Evolutionary conservation across 768 basidiomycete genomes (phyloP), one percentile per base, ranked within the genome.

Genomic region (Mycena rosella): DNA sequence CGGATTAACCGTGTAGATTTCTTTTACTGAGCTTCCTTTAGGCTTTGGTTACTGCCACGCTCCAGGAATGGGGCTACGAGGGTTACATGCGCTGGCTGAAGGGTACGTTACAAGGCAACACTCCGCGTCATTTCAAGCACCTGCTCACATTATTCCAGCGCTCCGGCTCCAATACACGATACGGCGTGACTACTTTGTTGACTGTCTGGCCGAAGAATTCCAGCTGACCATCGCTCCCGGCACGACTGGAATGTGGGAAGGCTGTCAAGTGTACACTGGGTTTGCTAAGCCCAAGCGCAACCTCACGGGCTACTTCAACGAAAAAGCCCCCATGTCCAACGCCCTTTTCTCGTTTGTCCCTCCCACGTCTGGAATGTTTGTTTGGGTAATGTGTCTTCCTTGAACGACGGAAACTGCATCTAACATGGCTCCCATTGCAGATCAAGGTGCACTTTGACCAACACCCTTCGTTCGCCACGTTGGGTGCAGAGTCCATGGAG

Each of bases 341-440:
- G 74, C 83, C 26, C 73, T 91, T 65, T 86, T 94, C 69, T 89
- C 87, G 52, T 91, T 94, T 74, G 86, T 92, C 2, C 91, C 93
- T 15, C 93, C 94, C 0, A 85, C 86, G 2, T 85, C 91, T n/a
- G 94, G 94, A 10, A 96, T 95, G 94, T 95, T 94, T 78, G 69
- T 90, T 34, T 92, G 90, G 90, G 89, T 89, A 74, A 58, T 24
- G 26, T 24, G 15, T 59, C 13, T n/a, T 54, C 22, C 29, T 30
- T 24, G 60, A 26, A 34, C 29, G 59, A 44, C n/a, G 57, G 32
- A 36, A 52, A 42, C 15, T 56, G 7, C 51, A 15, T 53, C 58
- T 60, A 45, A 68, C 56, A 26, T 58, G 2, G 14, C 38, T 49
- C 57, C 20, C 30, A 20, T 60, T 29, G 5, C 67, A 92, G 90